Conservation (phyloP, 2,329 filamentous ascomycete genomes). For the Ophiostoma sp. region DNA sequence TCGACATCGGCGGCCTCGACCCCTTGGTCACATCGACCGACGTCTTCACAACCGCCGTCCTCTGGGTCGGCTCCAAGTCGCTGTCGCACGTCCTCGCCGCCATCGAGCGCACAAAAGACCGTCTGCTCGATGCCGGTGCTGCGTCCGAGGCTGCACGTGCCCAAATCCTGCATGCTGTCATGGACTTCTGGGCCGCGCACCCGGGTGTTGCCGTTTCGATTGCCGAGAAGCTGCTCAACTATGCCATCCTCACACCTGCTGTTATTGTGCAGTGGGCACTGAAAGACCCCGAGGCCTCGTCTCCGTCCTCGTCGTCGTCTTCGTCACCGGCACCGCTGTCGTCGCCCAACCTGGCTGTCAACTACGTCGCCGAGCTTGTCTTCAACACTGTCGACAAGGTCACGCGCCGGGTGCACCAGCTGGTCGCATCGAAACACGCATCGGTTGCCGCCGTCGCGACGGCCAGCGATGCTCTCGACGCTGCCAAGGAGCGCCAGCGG, state of each 20-base stretch:
- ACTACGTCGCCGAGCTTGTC: slow-evolving; percentile 84
- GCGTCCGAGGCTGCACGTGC: slow-evolving; percentile 69
- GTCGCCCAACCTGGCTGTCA: slow-evolving; percentile 58
- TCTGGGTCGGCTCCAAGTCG: slow-evolving; percentile 90
- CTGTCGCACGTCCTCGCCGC: slow-evolving; percentile 92
- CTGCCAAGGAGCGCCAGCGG: slow-evolving; percentile 41
- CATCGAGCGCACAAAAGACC: slow-evolving; percentile 90
- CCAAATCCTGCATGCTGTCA: slow-evolving; percentile 86
- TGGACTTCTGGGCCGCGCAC: slow-evolving; percentile 89
- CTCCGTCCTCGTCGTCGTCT: neutral
- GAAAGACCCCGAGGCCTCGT: neutral
- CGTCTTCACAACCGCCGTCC: slow-evolving; percentile 88
- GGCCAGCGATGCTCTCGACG: slow-evolving; percentile 27
- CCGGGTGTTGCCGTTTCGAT: slow-evolving; percentile 89
- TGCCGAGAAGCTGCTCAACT: slow-evolving; percentile 94
- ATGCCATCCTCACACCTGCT: slow-evolving; percentile 81
- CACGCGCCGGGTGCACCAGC: slow-evolving; percentile 75
- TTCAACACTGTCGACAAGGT: slow-evolving; percentile 86
- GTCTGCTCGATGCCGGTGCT: slow-evolving; percentile 71
- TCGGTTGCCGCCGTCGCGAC: slow-evolving; percentile 32
- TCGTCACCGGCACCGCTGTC: neutral
- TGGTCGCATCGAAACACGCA: slow-evolving; percentile 46
- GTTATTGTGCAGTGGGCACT: slow-evolving; percentile 89
- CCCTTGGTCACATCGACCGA: slow-evolving; percentile 83
- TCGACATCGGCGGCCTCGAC: slow-evolving; percentile 56